Evolutionary conservation across 2,329 filamentous ascomycete genomes (phyloP), one percentile per base, ranked within the genome.

Genomic region (Xylaria sp.): DNA sequence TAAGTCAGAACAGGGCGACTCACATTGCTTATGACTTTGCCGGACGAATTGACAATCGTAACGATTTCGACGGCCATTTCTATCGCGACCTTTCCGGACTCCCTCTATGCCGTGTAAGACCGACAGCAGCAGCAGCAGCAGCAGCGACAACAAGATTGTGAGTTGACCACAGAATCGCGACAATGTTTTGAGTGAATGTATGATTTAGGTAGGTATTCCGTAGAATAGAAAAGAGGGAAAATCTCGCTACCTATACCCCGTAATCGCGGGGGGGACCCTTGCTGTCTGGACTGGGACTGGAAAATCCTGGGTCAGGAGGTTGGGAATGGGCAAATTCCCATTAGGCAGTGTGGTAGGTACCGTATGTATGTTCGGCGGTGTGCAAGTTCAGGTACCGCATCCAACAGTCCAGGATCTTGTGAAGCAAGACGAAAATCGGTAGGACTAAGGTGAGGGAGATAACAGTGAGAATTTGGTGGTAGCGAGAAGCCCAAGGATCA

Each of bases 21-120:
- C 66, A 72, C 70, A 70, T 70, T 72, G 65, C 69, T 71, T 54
- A 72, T 72, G 35, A 72, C 68, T 65, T 72, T 72, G 59, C 70
- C 70, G 39, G 70, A 72, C 37, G 66, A 68, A 59, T 72, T 72
- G 53, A 72, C 69, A 48, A 72, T 68, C 1, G 70, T 72, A 34
- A 72, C 68, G 49, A 72, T 65, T 63, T 72, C 70, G 54, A 70
- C 65, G 10, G 69, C 54, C 68, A 72, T 70, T 52, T 62, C 65
- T 50, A 52, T 50, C 58, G 11, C 42, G 53, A 55, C 48, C 23
- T 30, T 30, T 57, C 39, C 53, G 52, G 34, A n/a, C 48, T 49
- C 42, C 50, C 23, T 30, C 53, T 42, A 42, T 13, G 37, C 44
- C 63, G 55, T 30, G 23, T 30, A 30, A 30, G 23, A 30, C 23